Base-by-base conservation (phyloP, 2,329 filamentous ascomycete species). In the Penicillium occitanis region DNA sequence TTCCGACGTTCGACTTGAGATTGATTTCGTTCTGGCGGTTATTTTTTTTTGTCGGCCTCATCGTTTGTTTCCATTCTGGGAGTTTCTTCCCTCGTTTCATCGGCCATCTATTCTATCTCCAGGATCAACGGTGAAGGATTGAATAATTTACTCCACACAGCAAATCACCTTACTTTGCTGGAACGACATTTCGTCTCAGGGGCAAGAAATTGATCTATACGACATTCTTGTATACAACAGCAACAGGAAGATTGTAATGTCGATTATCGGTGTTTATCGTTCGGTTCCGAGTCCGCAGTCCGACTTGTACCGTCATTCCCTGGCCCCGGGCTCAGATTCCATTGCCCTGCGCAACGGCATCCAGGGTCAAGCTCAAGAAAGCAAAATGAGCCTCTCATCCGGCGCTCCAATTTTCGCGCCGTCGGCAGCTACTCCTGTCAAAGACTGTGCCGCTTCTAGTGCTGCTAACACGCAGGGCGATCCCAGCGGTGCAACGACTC, bases 261-360 rank as follows among this genome's bases (percentile, higher is more conserved):
- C 53, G 51, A 63, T 66, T 33, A 40, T 66, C 44, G 22, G 61
- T 51, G 53, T 63, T 13, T 60, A 58, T 63, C 65, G 60, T 66
- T 58, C 62, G 62, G 51, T 55, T 30, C 65, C 61, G 30, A 63
- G 60, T 44, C 60, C 60, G 53, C 55, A 63, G 53, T 48, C 64
- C 22, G 59, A 61, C 51, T 59, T 59, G 51, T 66, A 66, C 53
- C 65, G 61, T 44, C 57, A 63, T 22, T 19, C 35, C 35, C 37
- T 48, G 60, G 46, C 44, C 46, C 35, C 50, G 33, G 44, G 40
- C 58, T 48, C 60, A 58, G 62, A 64, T 28, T 22, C 50, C 6
- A 55, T 35, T 55, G 25, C 19, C 37, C 25, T 57, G 62, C 28
- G 62, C 3, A 35, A 46, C 17, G 30, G 28, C 37, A 33, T 28